Percentiles rank a stretch among this genome's conserved stretches.
phyloP scores from a whole-genome alignment of 2,329 filamentous ascomycete genomes.

The Clarireedia monteithiana region DNA sequence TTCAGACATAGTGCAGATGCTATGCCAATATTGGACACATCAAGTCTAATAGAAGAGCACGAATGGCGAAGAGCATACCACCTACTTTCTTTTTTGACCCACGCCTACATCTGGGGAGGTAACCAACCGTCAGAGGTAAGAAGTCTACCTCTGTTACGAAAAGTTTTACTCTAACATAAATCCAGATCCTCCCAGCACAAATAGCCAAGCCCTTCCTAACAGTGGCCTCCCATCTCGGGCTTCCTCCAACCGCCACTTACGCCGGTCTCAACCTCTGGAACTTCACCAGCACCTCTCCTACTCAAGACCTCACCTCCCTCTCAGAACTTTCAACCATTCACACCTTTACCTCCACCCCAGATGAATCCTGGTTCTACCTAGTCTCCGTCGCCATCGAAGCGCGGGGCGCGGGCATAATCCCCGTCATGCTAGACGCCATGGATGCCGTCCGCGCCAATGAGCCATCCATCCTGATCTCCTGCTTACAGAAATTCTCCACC shows the following conservation, averaged over 20 bases:
- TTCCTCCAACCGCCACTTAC: constrained; percentile 88
- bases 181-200: constrained; percentile 59
- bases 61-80: constrained; percentile 81
- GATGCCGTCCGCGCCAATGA: constrained; percentile 57
- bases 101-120: constrained; percentile 87
- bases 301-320: constrained; percentile 29
- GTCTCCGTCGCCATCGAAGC: constrained; percentile 88
- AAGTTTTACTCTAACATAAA: neutral
- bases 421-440: constrained; percentile 71
- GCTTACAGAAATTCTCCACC: constrained; percentile 56
- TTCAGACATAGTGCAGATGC: constrained; percentile 55
- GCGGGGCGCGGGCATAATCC: constrained; percentile 65
- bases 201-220: constrained; percentile 70
- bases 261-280: constrained; percentile 87
- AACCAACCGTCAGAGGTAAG: constrained; percentile 63
- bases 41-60: constrained; percentile 51
- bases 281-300: constrained; percentile 54
- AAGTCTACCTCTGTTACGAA: no score
- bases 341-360: constrained; percentile 81
- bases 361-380: constrained; percentile 93
- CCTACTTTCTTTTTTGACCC: constrained; percentile 69
- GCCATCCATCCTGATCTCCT: constrained; percentile 49
- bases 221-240: constrained; percentile 64
- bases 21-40: constrained; percentile 63
- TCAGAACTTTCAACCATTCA: constrained; percentile 64